Base-by-base conservation (phyloP, 192 early-diverging fungal species). In the Entomortierella parvispora region DNA sequence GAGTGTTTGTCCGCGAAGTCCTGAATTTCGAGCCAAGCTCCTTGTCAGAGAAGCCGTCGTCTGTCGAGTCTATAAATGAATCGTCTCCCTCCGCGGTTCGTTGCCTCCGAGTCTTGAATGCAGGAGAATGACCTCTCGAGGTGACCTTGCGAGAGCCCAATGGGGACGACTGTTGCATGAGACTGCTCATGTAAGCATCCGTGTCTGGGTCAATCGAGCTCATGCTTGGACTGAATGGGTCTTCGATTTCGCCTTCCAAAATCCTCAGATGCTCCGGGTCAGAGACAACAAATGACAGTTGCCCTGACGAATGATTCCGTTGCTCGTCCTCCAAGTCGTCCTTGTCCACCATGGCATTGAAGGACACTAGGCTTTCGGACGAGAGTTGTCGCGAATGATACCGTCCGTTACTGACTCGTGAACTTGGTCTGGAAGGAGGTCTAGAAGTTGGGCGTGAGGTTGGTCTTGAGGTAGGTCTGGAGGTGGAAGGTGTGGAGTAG, bases 221-320 rank as follows among this genome's bases (percentile, higher is more conserved):
- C 65, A 77, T 63, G 20, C 74, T 77, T 26, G 74, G 74, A 12
- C 74, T 77, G 31, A 77, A 77, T 6, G 74, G 74, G 62, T 77
- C 74, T 23, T 77, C 74, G 26, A 77, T 77, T 32, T 77, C 74
- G n/a, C 66, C 65, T 20, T 77, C 74, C 7, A 77, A 42, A n/a
- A 77, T 68, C 32, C 55, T 34, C 2, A 68, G 12, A 37, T 77
- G 74, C 33, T 77, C 74, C n/a, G 74, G 74, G 28, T 77, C 74
- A 2, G 74, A 77, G 7, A 77, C 65, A 1, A 77, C 44, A 63
- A 77, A 68, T 1, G 74, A 68, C 6, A 75, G 50, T 22, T 66
- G 63, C 22, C 74, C 74, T 17, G 65, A 66, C 9, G 57, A 58
- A 4, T 51, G 61, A 20, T 62, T 57, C 28, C 62, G 60, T 4